phyloP scores from a whole-genome alignment of 2,329 filamentous ascomycete species.

The Trichoderma sp. region DNA sequence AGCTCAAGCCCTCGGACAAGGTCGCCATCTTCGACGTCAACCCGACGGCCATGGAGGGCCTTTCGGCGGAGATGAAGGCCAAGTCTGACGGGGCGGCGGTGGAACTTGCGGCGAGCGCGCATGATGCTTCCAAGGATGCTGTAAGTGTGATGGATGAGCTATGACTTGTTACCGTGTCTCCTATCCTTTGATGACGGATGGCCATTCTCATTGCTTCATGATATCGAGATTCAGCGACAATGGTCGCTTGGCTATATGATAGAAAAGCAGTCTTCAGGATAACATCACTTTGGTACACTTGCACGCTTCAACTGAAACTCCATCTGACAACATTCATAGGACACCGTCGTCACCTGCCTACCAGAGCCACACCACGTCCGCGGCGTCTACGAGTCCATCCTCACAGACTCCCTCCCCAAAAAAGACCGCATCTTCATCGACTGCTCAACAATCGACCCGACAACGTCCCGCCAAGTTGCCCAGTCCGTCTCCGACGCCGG shows the following conservation, averaged over 20 bases:
- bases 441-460: constrained; percentile 93
- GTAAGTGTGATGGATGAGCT: constrained; percentile 44
- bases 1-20: constrained; percentile 54
- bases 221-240: constrained; percentile 74
- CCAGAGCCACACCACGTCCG: constrained; percentile 89
- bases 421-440: constrained; percentile 84
- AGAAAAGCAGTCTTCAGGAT: constrained; percentile 62
- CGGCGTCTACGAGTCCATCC: constrained; percentile 76
- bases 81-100: constrained; percentile 51
- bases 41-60: constrained; percentile 48
- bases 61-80: constrained; percentile 52
- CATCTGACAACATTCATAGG: constrained; percentile 52
- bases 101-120: constrained; percentile 49
- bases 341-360: constrained; percentile 83
- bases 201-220: constrained; percentile 48
- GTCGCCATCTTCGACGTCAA: constrained; percentile 62
- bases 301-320: constrained; percentile 40
- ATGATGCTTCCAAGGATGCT: constrained; percentile 54
- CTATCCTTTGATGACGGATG: constrained; percentile 2
- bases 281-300: not conserved
- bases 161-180: not conserved
- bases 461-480: constrained; percentile 78
- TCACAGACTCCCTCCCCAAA: constrained; percentile 56
- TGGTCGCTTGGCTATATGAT: constrained; percentile 60
- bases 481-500: constrained; percentile 64